Evolutionary conservation across 805 yeast species (phyloP).

Genomic region (Nakazawaea pomicola): DNA sequence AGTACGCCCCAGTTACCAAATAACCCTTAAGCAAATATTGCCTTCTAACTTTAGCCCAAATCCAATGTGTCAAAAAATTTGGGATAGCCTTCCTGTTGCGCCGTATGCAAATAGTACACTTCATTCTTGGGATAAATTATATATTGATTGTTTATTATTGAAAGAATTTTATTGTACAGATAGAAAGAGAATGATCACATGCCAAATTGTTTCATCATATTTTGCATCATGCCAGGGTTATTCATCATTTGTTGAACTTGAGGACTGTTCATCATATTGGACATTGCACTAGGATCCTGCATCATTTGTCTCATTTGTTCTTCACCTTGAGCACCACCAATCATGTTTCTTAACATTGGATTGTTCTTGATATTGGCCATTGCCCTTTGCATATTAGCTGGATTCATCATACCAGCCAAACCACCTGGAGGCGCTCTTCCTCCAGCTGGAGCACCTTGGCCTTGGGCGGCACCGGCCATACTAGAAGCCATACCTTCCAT

Average conservation of each 20-base stretch:
- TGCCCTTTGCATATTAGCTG: constrained; percentile 34
- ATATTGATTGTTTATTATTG: too few relatives aligned
- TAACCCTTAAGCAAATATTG: too few relatives aligned
- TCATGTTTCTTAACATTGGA: constrained; percentile 19
- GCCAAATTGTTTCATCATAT: constrained; percentile 44
- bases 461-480: constrained; percentile 52
- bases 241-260: constrained; percentile 14
- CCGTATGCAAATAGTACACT: too few relatives aligned
- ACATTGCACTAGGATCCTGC: constrained; percentile 26
- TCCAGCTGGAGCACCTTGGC: constrained; percentile 43
- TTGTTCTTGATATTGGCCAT: constrained; percentile 63
- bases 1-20: too few relatives aligned
- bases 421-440: constrained; percentile 50
- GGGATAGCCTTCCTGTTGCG: too few relatives aligned
- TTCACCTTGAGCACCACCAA: constrained; percentile 12
- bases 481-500: constrained; percentile 90
- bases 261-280: constrained; percentile 14
- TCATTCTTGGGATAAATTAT: too few relatives aligned
- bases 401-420: constrained; percentile 20
- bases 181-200: too few relatives aligned
- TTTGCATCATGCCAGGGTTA: constrained; percentile 65
- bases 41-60: too few relatives aligned
- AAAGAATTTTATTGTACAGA: too few relatives aligned
- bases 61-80: too few relatives aligned
- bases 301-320: constrained; percentile 40